Base-by-base conservation (phyloP, 495 filamentous ascomycete species). In the Glarea lozoyensis region DNA sequence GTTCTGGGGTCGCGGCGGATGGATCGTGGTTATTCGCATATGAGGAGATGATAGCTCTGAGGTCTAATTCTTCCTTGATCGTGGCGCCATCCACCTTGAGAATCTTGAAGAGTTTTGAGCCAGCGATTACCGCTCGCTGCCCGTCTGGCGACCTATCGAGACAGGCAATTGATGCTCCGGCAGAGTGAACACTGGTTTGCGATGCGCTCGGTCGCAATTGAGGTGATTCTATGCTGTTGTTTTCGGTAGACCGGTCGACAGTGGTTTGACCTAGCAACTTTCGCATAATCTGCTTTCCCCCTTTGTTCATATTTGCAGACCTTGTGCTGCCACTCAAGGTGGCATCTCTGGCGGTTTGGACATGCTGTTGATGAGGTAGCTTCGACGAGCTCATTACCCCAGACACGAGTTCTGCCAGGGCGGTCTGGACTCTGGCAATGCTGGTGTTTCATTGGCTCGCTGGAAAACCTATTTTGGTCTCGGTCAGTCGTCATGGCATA, bases 21-120 rank as follows among this genome's bases (percentile, higher is more conserved):
- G 65, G 61, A 49, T 75, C 67, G 50, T 83, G 78, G 27, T 68
- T 73, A 11, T 78, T 70, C 10, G 80, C 76, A 57, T 84, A 79
- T 50, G 81, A 73, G 44, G 75, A 69, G 48, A 94, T 80, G n/a
- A 78, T 70, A 47, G 81, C 69, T 48, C 86, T 82, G 46, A 95
- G 69, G 60, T 95, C 88, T 58, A 84, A 66, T 29, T 86, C 83
- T 49, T 93, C 87, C 16, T 71, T 76, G 42, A 84, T 81, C 19
- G 65, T 68, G 41, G 84, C 67, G 15, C 81, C 79, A 41, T 82
- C 75, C 32, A 94, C 71, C 29, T 69, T 73, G 46, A 95, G 72
- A 3, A 82, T 93, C 61, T 89, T 90, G 52, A 95, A 76, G 34
- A 93, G 78, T 50, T 93, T 81, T 46, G 81, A 78, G 20, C 88